Evolutionary conservation across 768 basidiomycete genomes (phyloP).

Genomic region (Cystobasidium tubakii): DNA sequence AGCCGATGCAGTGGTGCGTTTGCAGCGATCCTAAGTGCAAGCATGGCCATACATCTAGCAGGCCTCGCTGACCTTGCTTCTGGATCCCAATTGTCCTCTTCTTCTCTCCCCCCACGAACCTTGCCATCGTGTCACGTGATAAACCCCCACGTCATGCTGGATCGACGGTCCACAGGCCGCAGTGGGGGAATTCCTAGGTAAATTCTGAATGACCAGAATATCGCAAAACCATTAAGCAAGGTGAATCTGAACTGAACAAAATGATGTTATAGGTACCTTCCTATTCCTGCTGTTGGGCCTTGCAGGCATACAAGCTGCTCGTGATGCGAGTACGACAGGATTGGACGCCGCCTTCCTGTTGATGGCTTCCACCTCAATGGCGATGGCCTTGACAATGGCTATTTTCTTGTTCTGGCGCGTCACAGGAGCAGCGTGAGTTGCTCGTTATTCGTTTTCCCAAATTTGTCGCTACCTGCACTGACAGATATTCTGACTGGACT

Average conservation of each 20-base stretch:
- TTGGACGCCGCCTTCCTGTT: background rate
- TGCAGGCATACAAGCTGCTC: slow-evolving; percentile 22
- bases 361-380: slow-evolving; percentile 29
- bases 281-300: slow-evolving; percentile 56
- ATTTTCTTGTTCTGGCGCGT: slow-evolving; percentile 19
- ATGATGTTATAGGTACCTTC: slow-evolving; percentile 36
- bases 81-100: background rate
- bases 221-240: too few species aligned
- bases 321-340: background rate
- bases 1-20: slow-evolving; percentile 15
- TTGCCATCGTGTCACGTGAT: background rate
- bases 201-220: background rate
- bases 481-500: background rate
- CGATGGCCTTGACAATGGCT: slow-evolving; percentile 18
- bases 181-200: slow-evolving; percentile 21
- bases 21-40: background rate
- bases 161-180: too few species aligned
- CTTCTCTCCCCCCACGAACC: background rate
- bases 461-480: too few species aligned
- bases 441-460: background rate
- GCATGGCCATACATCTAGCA: background rate
- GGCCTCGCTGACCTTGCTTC: background rate
- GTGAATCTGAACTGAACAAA: too few species aligned
- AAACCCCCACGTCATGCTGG: background rate
- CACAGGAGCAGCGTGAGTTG: slow-evolving; percentile 16